A percentile compares a stretch with the other conserved stretches of the same genome.
Evolutionary conservation across 2,329 filamentous ascomycete genomes (phyloP).

Genomic region (Cryphonectria carpinicola): DNA sequence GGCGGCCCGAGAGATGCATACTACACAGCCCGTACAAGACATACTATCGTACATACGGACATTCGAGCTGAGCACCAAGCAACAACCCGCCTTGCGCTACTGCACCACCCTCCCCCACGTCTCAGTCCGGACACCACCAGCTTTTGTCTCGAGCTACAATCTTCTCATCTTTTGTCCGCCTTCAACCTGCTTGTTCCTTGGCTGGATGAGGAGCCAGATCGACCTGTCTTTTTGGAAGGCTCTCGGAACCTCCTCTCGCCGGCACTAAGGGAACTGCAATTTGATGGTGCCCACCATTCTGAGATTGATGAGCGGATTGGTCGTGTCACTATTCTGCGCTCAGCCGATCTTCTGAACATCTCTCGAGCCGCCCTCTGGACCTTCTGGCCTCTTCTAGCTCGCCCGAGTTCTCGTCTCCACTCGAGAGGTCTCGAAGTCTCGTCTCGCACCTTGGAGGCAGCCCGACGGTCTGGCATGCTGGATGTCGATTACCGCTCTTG

Average conservation of each 20-base stretch:
- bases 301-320: neutral
- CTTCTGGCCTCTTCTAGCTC: neutral
- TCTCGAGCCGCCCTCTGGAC: neutral
- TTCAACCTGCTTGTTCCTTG: neutral
- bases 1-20: constrained; percentile 26
- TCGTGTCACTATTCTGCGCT: neutral
- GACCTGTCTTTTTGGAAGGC: neutral
- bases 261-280: neutral
- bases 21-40: constrained; percentile 2
- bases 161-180: neutral
- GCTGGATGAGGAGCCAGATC: neutral
- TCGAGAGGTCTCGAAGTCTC: neutral
- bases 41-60: neutral
- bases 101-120: neutral
- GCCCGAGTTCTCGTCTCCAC: neutral
- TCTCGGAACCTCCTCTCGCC: neutral
- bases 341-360: neutral
- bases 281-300: neutral
- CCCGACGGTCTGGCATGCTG: neutral
- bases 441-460: neutral
- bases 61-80: neutral
- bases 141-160: neutral
- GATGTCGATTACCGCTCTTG: neutral
- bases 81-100: neutral
- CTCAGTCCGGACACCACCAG: neutral